Evolutionary conservation across 2,329 filamentous ascomycete genomes (phyloP).

Genomic region (Cladosporium sp.): DNA sequence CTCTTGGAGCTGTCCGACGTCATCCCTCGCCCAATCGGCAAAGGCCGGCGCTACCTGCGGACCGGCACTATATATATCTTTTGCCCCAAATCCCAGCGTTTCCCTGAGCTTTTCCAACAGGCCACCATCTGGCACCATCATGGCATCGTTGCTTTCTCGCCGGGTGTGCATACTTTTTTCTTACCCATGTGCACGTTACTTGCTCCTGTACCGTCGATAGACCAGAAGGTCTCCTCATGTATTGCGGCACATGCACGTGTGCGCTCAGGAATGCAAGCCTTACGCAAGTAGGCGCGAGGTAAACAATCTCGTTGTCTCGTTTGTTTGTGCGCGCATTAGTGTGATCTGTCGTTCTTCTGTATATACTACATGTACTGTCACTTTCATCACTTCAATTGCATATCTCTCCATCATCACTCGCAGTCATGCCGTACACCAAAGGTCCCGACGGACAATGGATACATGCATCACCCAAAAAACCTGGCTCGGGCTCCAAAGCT

Average conservation of each 20-base stretch:
- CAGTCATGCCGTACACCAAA: not conserved
- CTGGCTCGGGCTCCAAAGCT: not conserved
- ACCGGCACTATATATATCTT: not conserved
- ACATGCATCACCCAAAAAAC: not conserved
- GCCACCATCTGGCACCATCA: too few relatives aligned
- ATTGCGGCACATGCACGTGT: not conserved
- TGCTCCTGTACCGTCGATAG: too few relatives aligned
- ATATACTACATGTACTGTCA: not conserved
- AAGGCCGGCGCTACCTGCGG: not conserved
- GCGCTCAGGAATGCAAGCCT: constrained; percentile 3
- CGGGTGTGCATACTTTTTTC: too few relatives aligned
- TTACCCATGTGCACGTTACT: too few relatives aligned
- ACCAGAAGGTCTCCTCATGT: too few relatives aligned
- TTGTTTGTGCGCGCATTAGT: not conserved
- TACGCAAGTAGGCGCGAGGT: not conserved
- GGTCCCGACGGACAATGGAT: not conserved
- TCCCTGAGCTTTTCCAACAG: too few relatives aligned
- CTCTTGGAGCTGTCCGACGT: too few relatives aligned
- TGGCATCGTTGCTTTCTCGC: too few relatives aligned
- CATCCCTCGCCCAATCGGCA: not conserved
- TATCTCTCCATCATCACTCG: not conserved
- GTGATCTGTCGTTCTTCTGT: not conserved
- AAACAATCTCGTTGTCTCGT: constrained; percentile 6
- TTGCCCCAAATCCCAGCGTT: too few relatives aligned
- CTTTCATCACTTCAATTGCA: too few relatives aligned